Evolutionary conservation across 1,284 basidiomycete genomes (phyloP).

Genomic region (Pseudomicrostroma phylloplanum): DNA sequence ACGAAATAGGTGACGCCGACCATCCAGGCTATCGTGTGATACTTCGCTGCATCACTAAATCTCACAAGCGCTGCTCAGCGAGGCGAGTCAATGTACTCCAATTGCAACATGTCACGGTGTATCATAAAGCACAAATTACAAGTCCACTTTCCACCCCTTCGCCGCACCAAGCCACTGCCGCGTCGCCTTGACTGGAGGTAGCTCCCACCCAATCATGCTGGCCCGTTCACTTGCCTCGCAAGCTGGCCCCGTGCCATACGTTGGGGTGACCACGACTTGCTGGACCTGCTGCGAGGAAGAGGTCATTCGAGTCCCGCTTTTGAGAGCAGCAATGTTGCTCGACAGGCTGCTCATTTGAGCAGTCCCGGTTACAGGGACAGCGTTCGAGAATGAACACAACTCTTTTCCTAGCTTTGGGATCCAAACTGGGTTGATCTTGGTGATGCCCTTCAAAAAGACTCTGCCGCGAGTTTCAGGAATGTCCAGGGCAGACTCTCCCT

Average conservation of each 20-base stretch:
- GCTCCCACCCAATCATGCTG: conserved; percentile 40
- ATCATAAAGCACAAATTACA: conserved; percentile 4
- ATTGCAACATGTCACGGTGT: neutral
- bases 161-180: conserved; percentile 9
- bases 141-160: conserved; percentile 3
- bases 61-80: no score
- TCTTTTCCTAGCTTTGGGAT: conserved; percentile 70
- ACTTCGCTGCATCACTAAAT: no score
- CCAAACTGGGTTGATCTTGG: conserved; percentile 76
- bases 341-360: no score
- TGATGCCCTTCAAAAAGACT: conserved; percentile 41
- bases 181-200: conserved; percentile 39
- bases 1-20: neutral
- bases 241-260: conserved; percentile 40
- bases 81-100: neutral
- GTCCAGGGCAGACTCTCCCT: conserved; percentile 9
- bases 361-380: conserved; percentile 43
- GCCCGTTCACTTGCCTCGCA: conserved; percentile 26
- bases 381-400: conserved; percentile 83
- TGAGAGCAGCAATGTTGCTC: no score
- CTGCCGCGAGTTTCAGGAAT: conserved; percentile 13
- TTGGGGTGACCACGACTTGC: conserved; percentile 38
- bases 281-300: conserved; percentile 7
- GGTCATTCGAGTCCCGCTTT: neutral
- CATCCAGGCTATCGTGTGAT: no score